Evolutionary conservation across 2,329 filamentous ascomycete species (phyloP).

Genomic region (Claviceps humidiphila): DNA sequence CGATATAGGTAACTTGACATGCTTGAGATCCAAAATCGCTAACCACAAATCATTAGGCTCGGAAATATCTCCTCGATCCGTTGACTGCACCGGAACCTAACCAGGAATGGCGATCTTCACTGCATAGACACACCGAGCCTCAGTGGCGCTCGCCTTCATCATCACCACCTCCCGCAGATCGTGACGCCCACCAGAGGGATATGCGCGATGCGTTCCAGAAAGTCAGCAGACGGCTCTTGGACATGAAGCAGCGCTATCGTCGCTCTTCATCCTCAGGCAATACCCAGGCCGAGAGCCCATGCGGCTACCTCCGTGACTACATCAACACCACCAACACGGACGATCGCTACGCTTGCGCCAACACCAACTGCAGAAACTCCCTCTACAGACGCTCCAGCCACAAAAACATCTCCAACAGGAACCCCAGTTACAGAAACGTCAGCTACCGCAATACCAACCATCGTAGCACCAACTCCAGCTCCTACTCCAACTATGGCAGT

Average conservation of each 20-base stretch:
- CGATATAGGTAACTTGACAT: too few species aligned
- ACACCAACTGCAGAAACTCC: background rate
- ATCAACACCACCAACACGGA: too few species aligned
- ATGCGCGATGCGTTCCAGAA: background rate
- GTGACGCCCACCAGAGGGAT: background rate
- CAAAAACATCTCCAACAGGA: background rate
- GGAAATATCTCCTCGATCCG: conserved; percentile 55
- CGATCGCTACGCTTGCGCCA: background rate
- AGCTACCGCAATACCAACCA: background rate
- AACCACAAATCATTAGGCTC: conserved; percentile 33
- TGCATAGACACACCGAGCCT: background rate
- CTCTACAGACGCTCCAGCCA: background rate
- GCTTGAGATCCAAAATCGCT: background rate
- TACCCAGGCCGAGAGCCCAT: background rate
- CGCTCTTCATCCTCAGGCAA: background rate
- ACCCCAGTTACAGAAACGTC: background rate
- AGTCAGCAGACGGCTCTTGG: background rate
- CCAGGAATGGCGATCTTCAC: conserved; percentile 39
- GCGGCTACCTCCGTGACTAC: too few species aligned
- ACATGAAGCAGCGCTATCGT: background rate
- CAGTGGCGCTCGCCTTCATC: background rate
- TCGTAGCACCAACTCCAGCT: background rate
- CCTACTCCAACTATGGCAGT: background rate
- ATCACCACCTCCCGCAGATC: background rate
- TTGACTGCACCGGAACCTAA: conserved; percentile 54